Conservation (phyloP, 805 yeast species). For the Candida hispaniensis region DNA sequence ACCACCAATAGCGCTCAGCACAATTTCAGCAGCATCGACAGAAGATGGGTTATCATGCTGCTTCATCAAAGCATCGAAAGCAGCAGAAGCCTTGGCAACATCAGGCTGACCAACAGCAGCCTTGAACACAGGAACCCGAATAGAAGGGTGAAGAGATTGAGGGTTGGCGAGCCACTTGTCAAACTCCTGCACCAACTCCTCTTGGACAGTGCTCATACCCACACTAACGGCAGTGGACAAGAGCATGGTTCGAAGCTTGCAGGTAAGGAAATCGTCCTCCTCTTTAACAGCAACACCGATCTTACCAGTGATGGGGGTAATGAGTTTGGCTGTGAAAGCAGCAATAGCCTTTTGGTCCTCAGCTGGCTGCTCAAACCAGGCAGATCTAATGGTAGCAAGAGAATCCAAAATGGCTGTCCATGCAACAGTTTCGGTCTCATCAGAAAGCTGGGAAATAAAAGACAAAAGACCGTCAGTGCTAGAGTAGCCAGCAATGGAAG, state of each 20-base stretch:
- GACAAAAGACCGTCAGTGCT: constrained; percentile 46
- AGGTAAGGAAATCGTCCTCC: constrained; percentile 48
- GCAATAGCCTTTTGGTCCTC: constrained; percentile 39
- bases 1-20: constrained; percentile 45
- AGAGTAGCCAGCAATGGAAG: constrained; percentile 61
- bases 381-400: constrained; percentile 26
- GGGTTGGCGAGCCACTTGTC: constrained; percentile 36
- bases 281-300: constrained; percentile 54
- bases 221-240: constrained; percentile 49
- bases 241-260: constrained; percentile 51
- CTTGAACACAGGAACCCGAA: constrained; percentile 37
- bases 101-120: constrained; percentile 33
- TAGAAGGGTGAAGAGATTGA: constrained; percentile 38
- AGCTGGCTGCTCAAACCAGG: constrained; percentile 32
- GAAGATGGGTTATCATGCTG: constrained; percentile 43
- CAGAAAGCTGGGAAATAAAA: constrained; percentile 40
- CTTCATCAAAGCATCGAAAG: constrained; percentile 34
- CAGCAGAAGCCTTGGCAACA: constrained; percentile 29
- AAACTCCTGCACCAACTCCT: constrained; percentile 33
- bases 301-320: constrained; percentile 37
- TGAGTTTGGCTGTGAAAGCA: constrained; percentile 43
- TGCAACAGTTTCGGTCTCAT: constrained; percentile 42
- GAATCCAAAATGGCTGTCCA: constrained; percentile 45
- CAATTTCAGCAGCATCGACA: constrained; percentile 47
- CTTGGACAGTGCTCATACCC: constrained; percentile 38